Evolutionary conservation across 140 eudicot species (phyloP).

Genomic region (Cichorium intybus): DNA sequence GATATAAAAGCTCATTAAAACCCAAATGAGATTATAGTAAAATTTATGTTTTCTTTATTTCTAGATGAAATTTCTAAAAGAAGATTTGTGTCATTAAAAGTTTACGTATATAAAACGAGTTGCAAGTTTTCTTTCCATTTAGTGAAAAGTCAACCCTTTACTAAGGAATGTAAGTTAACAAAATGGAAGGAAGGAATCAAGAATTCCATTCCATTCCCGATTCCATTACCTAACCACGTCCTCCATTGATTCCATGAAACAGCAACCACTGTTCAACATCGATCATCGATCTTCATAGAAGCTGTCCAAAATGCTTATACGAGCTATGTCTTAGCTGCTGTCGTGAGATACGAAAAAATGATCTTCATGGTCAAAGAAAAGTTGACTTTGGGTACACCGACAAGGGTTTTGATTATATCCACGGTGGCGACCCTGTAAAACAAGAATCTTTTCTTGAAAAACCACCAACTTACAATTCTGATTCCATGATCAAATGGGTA

Average conservation of each 20-base stretch:
- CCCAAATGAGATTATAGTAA: too few relatives aligned
- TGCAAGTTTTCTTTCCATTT: too few relatives aligned
- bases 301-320: conserved; percentile 79
- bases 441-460: conserved; percentile 31
- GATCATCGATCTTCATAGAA: conserved; percentile 84
- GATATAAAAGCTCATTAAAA: too few relatives aligned
- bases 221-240: not conserved
- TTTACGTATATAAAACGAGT: too few relatives aligned
- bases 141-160: too few relatives aligned
- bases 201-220: too few relatives aligned
- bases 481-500: conserved; percentile 42
- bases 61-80: too few relatives aligned
- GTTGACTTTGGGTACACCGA: conserved; percentile 32
- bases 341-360: conserved; percentile 57
- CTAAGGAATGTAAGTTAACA: too few relatives aligned
- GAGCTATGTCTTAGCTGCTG: conserved; percentile 87
- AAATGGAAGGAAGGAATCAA: too few relatives aligned
- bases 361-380: conserved; percentile 33
- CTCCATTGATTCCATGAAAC: conserved; percentile 16
- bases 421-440: conserved; percentile 68
- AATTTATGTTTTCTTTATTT: too few relatives aligned
- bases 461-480: conserved; percentile 1
- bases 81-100: too few relatives aligned
- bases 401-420: conserved; percentile 71
- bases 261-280: conserved; percentile 91